These are phyloP conservation scores for Puccinia hordei DNA, from an alignment of 1,284 basidiomycete species.

Conservation along the genomic window DNA sequence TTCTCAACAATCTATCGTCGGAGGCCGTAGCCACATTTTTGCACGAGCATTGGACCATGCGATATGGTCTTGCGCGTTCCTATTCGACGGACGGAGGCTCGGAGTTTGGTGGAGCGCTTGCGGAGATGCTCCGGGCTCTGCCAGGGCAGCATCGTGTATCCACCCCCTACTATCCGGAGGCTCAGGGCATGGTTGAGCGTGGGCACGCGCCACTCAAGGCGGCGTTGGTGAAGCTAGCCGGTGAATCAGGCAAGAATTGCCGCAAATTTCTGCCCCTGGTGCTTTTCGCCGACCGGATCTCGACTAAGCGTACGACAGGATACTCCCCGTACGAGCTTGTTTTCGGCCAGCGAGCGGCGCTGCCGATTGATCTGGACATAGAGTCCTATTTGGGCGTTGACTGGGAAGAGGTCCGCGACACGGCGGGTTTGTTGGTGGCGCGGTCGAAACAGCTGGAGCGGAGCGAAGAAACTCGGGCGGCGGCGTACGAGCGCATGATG, in stretches of 20 bases:
- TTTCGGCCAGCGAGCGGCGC: background rate
- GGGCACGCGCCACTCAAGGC: background rate
- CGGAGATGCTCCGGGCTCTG: background rate
- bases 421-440: background rate
- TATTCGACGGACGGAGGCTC: background rate
- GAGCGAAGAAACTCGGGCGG: background rate
- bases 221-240: conserved; percentile 9
- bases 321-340: conserved; percentile 14
- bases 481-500: background rate
- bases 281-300: background rate
- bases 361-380: conserved; percentile 9
- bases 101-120: conserved; percentile 6
- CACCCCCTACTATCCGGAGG: conserved; percentile 13
- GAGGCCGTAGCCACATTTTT: conserved; percentile 5
- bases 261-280: background rate
- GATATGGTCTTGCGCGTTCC: background rate
- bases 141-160: background rate
- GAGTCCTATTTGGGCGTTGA: background rate
- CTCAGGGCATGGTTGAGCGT: conserved; percentile 33
- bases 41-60: conserved; percentile 5
- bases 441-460: background rate
- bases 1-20: conserved; percentile 8
- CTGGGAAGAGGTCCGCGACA: background rate
- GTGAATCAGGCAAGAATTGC: background rate
- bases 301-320: background rate